Conservation (phyloP, 2,329 filamentous ascomycete species). For the Pyrenophora tritici-repentis region DNA sequence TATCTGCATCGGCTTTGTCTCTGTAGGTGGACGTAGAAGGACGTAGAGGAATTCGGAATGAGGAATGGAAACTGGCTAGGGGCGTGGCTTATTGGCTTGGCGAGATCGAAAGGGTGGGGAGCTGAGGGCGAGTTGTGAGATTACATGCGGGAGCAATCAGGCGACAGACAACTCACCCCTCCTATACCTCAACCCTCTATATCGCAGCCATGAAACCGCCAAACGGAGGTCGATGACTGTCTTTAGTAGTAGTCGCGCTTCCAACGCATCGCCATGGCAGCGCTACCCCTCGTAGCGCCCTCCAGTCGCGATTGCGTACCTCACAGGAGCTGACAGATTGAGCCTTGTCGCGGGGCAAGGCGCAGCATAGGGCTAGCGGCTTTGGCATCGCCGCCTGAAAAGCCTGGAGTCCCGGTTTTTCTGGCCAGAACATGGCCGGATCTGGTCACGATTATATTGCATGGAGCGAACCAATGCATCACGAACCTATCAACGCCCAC, state of each 20-base stretch:
- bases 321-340: conserved; percentile 3
- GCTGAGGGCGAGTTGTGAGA: conserved; percentile 3
- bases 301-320: conserved; percentile 1
- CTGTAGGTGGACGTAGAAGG: conserved; percentile 10
- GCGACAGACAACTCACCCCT: conserved; percentile 1
- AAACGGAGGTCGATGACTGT: neutral
- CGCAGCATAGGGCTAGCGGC: conserved; percentile 8
- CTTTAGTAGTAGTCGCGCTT: neutral
- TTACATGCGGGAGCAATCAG: neutral
- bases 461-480: conserved; percentile 27
- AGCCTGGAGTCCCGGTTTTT: conserved; percentile 15
- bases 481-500: conserved; percentile 17
- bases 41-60: conserved; percentile 3
- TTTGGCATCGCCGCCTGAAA: conserved; percentile 14
- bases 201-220: neutral
- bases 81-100: conserved; percentile 29
- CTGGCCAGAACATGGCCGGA: conserved; percentile 28
- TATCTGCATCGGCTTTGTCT: conserved; percentile 1
- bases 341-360: conserved; percentile 8
- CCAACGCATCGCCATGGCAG: neutral
- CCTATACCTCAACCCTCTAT: neutral
- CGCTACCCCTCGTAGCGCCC: neutral
- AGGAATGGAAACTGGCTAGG: conserved; percentile 16
- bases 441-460: conserved; percentile 32
- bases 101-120: conserved; percentile 7